Evolutionary conservation across 1,284 basidiomycete species (phyloP).

Genomic region (Paramarasmius palmivorus): DNA sequence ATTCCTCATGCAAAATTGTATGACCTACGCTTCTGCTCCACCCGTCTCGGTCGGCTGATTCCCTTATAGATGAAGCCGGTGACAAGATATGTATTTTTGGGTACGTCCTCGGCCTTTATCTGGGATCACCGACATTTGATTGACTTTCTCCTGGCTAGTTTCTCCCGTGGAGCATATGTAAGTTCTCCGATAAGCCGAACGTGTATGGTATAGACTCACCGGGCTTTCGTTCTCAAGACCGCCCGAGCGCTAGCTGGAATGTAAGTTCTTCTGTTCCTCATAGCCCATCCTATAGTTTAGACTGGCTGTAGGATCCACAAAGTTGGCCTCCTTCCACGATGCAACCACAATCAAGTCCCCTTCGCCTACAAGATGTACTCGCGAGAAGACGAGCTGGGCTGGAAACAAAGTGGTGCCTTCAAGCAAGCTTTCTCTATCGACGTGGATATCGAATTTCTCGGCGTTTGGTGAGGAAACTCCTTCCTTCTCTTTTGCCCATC

Average conservation of each 20-base stretch:
- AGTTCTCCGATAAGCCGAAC: conserved; percentile 4
- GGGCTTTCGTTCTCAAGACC: conserved; percentile 30
- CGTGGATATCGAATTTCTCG: conserved; percentile 45
- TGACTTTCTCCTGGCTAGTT: conserved; percentile 26
- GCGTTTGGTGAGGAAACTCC: conserved; percentile 38
- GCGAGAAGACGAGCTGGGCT: conserved; percentile 38
- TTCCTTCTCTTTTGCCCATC: neutral
- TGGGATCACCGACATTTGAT: neutral
- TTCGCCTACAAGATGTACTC: conserved; percentile 62
- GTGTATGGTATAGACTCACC: neutral
- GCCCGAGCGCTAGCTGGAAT: conserved; percentile 51
- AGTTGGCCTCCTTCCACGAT: conserved; percentile 51
- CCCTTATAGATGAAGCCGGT: conserved; percentile 34
- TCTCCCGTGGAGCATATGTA: conserved; percentile 38
- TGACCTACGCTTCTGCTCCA: conserved; percentile 10
- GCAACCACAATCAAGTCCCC: conserved; percentile 54
- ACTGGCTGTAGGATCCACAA: conserved; percentile 16
- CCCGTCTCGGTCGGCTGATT: neutral
- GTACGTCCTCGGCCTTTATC: conserved; percentile 14
- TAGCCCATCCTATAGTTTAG: conserved; percentile 25
- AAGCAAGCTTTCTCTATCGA: conserved; percentile 52
- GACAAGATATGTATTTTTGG: conserved; percentile 57
- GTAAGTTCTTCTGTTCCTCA: conserved; percentile 10
- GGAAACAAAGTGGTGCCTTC: conserved; percentile 43
- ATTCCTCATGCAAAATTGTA: conserved; percentile 66